Evolutionary conservation across 192 early-diverging fungal genomes (phyloP), one percentile per base, ranked within the genome.

Genomic region (Diversispora eburnea): DNA sequence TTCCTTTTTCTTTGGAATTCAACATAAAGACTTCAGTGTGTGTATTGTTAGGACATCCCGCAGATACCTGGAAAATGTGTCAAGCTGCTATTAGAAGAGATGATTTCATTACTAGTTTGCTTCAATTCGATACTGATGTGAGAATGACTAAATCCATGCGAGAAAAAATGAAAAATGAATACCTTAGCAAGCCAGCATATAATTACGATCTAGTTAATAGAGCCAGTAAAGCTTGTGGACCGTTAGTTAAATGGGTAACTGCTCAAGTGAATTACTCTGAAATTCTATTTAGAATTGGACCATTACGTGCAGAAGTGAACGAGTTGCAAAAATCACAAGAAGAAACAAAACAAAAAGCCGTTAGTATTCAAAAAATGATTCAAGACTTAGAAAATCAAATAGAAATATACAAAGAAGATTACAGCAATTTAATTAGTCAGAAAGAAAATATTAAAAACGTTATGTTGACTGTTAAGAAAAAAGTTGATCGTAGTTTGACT

Each of bases 151-250:
- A 80, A 20, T 51, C 77, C 0, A 79, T 97, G 69, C 88, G 97
- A 13, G 92, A 97, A 43, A 88, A 89, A 56, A 91, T 99, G 84
- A 87, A 84, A 17, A 77, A 79, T 25, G 85, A 87, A 22, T 99
- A 90, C 79, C 76, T 99, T 48, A 85, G 77, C 72, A 89, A 96
- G 58, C 91, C 96, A 54, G 87, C 85, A 72, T 99, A 89, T 77
- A 95, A 93, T 79, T 98, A 94, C 78, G 98, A 99, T 75, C 81
- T 82, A 3, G 95, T 99, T n/a, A 98, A 95, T 79, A 91, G 93
- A 67, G 98, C 98, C 17, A 92, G 90, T 78, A 97, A 94, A 79
- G 98, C 98, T 4, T 99, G 98, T 81, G 98, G 98, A 8, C 98
- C 98, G 33, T 82, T 99, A 45, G 94, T 95, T 25, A 90, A 96